Conservation (phyloP, 805 yeast species). For the Cephaloascus albidus region DNA sequence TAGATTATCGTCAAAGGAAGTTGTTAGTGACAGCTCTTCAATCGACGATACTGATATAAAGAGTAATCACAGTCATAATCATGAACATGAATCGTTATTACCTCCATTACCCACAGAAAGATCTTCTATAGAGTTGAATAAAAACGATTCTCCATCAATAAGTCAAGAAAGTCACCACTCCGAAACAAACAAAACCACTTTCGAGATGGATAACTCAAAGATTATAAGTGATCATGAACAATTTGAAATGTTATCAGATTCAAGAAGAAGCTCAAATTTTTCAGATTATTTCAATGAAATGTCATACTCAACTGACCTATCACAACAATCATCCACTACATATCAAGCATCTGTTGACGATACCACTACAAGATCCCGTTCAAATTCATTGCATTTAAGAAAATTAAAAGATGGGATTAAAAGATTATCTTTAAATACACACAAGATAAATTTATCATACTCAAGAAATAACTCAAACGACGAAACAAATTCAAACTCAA, state of each 20-base stretch:
- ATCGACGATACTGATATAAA: too few relatives aligned
- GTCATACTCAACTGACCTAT: too few relatives aligned
- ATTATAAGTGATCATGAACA: background rate
- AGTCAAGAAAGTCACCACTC: too few relatives aligned
- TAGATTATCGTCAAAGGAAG: too few relatives aligned
- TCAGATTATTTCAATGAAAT: slow-evolving; percentile 2
- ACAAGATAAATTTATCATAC: background rate
- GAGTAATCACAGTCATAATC: too few relatives aligned
- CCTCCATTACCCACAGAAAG: background rate
- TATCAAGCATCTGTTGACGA: background rate
- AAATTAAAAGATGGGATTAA: slow-evolving; percentile 28
- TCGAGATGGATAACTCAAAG: background rate
- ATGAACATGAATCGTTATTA: background rate
- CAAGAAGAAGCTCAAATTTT: slow-evolving; percentile 4
- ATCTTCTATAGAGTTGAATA: background rate
- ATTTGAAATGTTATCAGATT: background rate
- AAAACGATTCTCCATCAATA: background rate
- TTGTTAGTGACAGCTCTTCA: too few relatives aligned
- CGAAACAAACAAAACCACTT: background rate
- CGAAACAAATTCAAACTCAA: background rate
- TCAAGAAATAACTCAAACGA: background rate
- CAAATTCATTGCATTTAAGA: slow-evolving; percentile 11
- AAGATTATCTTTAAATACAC: slow-evolving; percentile 18
- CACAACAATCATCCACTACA: background rate
- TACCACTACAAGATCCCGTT: background rate